A percentile compares a stretch with the other conserved stretches of the same genome.
Evolutionary conservation across 164 flowering plant genomes (phyloP).

Genomic region (Stephania cephalantha): DNA sequence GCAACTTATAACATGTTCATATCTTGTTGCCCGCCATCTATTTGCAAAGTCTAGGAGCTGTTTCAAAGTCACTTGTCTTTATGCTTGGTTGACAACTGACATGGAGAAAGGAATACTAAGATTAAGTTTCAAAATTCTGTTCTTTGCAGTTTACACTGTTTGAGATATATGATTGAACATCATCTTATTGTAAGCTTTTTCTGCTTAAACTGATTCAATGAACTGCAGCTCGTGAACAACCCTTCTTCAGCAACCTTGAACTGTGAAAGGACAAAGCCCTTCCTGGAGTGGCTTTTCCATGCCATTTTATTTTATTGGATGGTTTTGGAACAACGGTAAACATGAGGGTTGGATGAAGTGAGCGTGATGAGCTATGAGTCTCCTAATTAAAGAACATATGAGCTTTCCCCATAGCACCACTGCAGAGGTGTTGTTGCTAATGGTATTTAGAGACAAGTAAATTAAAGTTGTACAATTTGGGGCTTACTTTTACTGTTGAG

Average conservation of each 20-base stretch:
- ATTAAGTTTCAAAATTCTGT: background rate
- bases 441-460: too few species aligned
- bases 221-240: background rate
- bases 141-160: background rate
- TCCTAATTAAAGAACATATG: too few species aligned
- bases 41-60: background rate
- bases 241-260: background rate
- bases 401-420: too few species aligned
- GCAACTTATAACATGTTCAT: background rate
- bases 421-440: too few species aligned
- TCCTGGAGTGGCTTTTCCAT: too few species aligned
- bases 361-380: too few species aligned
- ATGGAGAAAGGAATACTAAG: background rate
- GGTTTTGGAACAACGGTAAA: background rate
- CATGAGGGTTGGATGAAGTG: background rate
- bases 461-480: too few species aligned
- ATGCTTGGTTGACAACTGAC: background rate
- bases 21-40: background rate
- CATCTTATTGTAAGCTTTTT: background rate
- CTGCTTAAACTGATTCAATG: background rate
- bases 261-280: too few species aligned
- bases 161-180: background rate
- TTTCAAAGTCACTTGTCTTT: background rate
- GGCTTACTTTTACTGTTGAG: too few species aligned
- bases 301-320: background rate